Conservation (phyloP, 805 yeast genomes). For the Candida sakaeoensis region DNA sequence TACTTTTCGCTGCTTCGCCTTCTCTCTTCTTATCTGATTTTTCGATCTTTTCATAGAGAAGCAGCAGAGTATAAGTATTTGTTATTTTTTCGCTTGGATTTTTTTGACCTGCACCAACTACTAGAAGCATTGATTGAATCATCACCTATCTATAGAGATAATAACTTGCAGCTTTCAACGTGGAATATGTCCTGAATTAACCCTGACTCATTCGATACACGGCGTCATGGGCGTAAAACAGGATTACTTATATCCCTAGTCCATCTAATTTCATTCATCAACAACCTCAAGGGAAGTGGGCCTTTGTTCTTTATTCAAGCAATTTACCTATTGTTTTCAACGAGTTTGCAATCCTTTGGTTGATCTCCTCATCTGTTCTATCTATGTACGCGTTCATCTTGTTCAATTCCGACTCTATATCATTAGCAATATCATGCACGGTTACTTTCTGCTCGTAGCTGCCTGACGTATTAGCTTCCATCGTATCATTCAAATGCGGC, state of each 20-base stretch:
- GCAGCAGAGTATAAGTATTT: slow-evolving; percentile 1
- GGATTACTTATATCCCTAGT: too few species aligned
- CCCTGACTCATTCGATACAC: too few species aligned
- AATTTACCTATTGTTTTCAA: slow-evolving; percentile 12
- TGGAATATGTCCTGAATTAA: too few species aligned
- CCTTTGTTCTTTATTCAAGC: not conserved
- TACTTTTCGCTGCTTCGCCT: slow-evolving; percentile 35
- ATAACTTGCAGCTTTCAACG: too few species aligned
- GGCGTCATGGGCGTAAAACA: too few species aligned
- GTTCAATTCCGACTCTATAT: slow-evolving; percentile 25
- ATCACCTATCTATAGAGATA: too few species aligned
- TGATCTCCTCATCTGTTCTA: slow-evolving; percentile 26
- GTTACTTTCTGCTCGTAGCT: slow-evolving; percentile 6
- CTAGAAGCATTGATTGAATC: too few species aligned
- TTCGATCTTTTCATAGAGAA: slow-evolving; percentile 41
- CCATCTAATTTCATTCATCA: too few species aligned
- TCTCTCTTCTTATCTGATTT: slow-evolving; percentile 52
- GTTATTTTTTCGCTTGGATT: too few species aligned
- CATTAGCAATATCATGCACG: slow-evolving; percentile 32
- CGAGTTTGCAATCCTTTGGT: slow-evolving; percentile 22
- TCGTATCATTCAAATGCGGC: slow-evolving; percentile 23
- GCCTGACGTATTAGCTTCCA: not conserved
- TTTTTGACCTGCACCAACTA: too few species aligned
- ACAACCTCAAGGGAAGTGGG: too few species aligned
- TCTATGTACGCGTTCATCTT: slow-evolving; percentile 21